These are phyloP conservation scores for Diaporthe ampelina DNA, from an alignment of 2,329 filamentous ascomycete genomes.

Conservation along the genomic window DNA sequence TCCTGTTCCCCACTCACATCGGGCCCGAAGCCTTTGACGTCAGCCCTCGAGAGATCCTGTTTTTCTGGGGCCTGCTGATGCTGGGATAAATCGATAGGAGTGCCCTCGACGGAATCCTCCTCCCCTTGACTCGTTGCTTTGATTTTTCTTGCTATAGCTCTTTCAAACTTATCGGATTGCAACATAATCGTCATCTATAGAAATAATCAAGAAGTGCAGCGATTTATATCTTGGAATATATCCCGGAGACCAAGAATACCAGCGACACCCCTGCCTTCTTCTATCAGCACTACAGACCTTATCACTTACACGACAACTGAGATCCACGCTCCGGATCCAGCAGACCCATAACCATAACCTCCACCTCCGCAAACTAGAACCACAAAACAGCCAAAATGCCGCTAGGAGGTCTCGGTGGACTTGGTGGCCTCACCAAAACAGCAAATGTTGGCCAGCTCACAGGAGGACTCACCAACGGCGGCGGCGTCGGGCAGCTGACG, in stretches of 20 bases:
- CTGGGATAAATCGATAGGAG: slow-evolving; percentile 35
- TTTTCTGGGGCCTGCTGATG: slow-evolving; percentile 33
- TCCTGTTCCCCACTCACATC: slow-evolving; percentile 17
- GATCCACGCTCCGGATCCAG: slow-evolving; percentile 14
- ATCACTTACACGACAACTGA: slow-evolving; percentile 22
- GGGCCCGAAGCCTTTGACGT: slow-evolving; percentile 39
- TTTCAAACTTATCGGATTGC: background rate
- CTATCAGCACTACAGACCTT: background rate
- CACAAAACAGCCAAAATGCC: slow-evolving; percentile 2
- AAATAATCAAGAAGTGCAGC: background rate
- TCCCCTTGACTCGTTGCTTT: background rate
- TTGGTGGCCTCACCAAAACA: slow-evolving; percentile 23
- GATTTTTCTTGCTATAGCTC: background rate
- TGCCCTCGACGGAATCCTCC: background rate
- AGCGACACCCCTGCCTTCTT: background rate
- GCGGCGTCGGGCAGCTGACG: slow-evolving; percentile 10
- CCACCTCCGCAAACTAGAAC: background rate
- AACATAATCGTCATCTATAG: background rate
- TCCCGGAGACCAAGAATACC: background rate
- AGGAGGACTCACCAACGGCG: background rate
- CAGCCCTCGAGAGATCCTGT: slow-evolving; percentile 41
- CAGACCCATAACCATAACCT: slow-evolving; percentile 12
- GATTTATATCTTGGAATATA: background rate
- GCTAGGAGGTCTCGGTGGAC: slow-evolving; percentile 23
- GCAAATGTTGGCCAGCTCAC: background rate